Evolutionary conservation across 2,329 filamentous ascomycete species (phyloP), one percentile per base, ranked within the genome.

Genomic region (Ascochyta fabae): DNA sequence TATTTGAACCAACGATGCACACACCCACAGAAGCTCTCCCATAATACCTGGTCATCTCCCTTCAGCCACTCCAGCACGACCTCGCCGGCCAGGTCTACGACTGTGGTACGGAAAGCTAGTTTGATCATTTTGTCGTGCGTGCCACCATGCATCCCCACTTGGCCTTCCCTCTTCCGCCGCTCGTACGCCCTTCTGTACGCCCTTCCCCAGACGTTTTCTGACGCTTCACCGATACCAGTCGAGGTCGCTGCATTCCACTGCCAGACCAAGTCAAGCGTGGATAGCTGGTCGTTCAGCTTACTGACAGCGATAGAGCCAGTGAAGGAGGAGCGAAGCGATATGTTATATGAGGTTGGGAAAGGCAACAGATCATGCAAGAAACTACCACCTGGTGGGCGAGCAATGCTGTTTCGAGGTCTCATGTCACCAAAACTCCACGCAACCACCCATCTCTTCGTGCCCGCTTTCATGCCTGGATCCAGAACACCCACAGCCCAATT

Each of bases 401-500:
- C 69, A 13, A 72, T 60, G 23, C 61, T 80, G 72, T 82, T 81
- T 4, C 79, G 72, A 2, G 93, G 91, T 41, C 93, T 81, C 69
- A 85, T 79, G 47, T 84, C 80, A 2, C 79, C 78, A 77, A 92
- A 96, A 66, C 90, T 96, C 95, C 95, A 99, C 0, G 84, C 95
- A 3, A 98, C 77, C 1, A 88, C 91, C 93, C 94, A 98, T 16
- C 95, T 81, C 48, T 88, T 86, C 27, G 95, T 98, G 70, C 87
- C 89, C 42, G 78, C 86, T 0, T 68, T 91, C 54, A 94, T 91
- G 4, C 53, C 53, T 2, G 53, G 53, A 0, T 91, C 81, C 62
- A 98, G 88, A 59, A 90, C 87, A 0, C 89, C 89, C 0, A 96
- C 85, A 0, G 92, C 93, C 65, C 88, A 97, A 71, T 98, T 99